Evolutionary conservation across 139 green algal genomes (phyloP).

Genomic region (Haematococcus sp.): DNA sequence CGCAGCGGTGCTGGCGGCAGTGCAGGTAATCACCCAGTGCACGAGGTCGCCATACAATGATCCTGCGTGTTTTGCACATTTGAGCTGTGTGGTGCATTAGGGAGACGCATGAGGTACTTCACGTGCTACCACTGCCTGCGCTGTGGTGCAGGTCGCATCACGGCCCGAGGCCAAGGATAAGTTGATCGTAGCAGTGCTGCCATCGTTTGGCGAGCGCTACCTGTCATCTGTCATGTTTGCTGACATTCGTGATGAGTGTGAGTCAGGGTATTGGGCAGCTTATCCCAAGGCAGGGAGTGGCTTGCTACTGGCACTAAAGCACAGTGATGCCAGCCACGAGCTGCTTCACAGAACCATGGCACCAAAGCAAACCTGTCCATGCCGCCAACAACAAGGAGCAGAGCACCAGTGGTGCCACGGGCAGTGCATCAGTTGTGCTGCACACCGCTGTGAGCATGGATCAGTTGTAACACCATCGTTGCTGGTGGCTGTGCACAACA

Average conservation of each 20-base stretch:
- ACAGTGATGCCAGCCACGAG: too few species aligned
- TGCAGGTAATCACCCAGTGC: conserved; percentile 42
- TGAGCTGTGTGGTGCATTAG: neutral
- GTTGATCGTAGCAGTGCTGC: conserved; percentile 83
- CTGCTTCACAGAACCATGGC: too few species aligned
- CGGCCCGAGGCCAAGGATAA: conserved; percentile 85
- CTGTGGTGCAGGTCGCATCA: conserved; percentile 65
- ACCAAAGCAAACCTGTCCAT: too few species aligned
- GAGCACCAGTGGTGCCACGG: too few species aligned
- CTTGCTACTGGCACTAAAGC: too few species aligned
- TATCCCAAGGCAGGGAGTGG: too few species aligned
- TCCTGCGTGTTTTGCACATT: neutral
- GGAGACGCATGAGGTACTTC: neutral
- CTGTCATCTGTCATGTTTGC: conserved; percentile 89
- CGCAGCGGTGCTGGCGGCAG: conserved; percentile 60
- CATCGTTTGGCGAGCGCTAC: conserved; percentile 88
- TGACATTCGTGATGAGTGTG: conserved; percentile 66
- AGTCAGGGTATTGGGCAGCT: too few species aligned
- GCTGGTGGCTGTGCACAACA: neutral
- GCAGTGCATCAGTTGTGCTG: too few species aligned
- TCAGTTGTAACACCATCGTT: too few species aligned
- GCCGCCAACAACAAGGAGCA: too few species aligned
- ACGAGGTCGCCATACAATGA: neutral
- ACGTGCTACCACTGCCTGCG: conserved; percentile 14
- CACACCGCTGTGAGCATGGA: too few species aligned